Percentiles rank a stretch among this genome's conserved stretches.
Conservation (phyloP, 2,329 filamentous ascomycete genomes). For the Fusarium xyrophilum region DNA sequence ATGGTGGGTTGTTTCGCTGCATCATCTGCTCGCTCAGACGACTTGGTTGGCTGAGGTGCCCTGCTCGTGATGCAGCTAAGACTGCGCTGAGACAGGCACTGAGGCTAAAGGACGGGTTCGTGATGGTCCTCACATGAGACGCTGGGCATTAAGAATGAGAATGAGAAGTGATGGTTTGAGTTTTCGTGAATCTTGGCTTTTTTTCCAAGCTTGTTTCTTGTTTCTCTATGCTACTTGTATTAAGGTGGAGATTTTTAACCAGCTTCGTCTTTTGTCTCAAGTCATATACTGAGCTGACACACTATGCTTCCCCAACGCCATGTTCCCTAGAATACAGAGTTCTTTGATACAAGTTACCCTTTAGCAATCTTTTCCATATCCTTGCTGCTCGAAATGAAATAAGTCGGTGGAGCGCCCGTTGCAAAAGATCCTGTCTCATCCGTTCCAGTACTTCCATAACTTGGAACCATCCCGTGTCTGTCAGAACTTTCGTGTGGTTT, state of each 20-base stretch:
- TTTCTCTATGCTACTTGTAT: neutral
- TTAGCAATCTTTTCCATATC: neutral
- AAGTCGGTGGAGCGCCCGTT: neutral
- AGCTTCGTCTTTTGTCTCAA: conserved; percentile 6
- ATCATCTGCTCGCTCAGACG: conserved; percentile 19
- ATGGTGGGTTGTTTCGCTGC: conserved; percentile 33
- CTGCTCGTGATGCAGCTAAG: conserved; percentile 33
- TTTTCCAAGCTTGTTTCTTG: neutral
- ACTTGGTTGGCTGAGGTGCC: conserved; percentile 28
- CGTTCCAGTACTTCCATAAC: conserved; percentile 11
- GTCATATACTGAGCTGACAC: conserved; percentile 14
- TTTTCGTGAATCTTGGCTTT: neutral
- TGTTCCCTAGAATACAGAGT: conserved; percentile 21
- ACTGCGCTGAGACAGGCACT: conserved; percentile 20
- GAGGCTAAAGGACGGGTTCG: conserved; percentile 24
- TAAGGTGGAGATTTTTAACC: neutral
- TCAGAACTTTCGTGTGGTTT: conserved; percentile 32
- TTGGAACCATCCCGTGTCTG: neutral
- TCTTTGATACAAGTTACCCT: neutral
- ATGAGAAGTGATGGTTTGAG: neutral
- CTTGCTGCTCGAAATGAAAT: neutral
- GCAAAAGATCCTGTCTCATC: neutral
- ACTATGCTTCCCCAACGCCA: conserved; percentile 19
- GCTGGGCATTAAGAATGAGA: conserved; percentile 4
- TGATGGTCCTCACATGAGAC: conserved; percentile 36